Conservation (phyloP, 257 asterid genomes). For the Ligustrum vulgare region DNA sequence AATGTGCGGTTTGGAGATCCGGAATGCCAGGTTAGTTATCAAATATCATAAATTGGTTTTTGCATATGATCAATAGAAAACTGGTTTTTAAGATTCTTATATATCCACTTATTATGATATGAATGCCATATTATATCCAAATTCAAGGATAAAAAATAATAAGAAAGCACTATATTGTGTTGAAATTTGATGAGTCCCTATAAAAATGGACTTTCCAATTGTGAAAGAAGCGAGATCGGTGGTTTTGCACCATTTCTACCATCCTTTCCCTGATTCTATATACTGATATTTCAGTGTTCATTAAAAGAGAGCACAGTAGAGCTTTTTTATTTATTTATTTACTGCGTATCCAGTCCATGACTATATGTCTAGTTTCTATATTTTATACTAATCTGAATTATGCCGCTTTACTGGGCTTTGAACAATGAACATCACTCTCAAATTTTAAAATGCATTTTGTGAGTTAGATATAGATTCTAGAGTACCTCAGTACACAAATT, state of each 20-base stretch:
- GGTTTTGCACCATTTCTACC: neutral
- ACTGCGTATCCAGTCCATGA: neutral
- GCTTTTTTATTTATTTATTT: neutral
- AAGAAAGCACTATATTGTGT: neutral
- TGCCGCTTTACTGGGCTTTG: neutral
- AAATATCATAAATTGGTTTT: constrained; percentile 19
- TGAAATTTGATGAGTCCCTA: neutral
- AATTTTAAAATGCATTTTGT: no score
- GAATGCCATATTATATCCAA: no score
- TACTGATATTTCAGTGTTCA: neutral
- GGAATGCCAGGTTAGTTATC: constrained; percentile 84
- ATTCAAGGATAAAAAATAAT: no score
- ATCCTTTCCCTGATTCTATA: neutral
- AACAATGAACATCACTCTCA: neutral
- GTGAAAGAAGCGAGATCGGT: neutral
- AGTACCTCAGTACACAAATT: no score
- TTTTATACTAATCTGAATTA: neutral
- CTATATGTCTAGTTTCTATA: neutral
- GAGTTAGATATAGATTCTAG: neutral
- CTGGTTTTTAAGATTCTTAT: neutral
- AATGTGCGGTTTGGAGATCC: constrained; percentile 97
- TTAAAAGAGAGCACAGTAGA: neutral
- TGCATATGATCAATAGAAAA: neutral
- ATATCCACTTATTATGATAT: neutral
- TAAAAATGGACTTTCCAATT: neutral